Percentiles rank a stretch among this genome's conserved stretches.
Evolutionary conservation across 305 asterid species (phyloP).

Genomic region (Fraxinus nigra): DNA sequence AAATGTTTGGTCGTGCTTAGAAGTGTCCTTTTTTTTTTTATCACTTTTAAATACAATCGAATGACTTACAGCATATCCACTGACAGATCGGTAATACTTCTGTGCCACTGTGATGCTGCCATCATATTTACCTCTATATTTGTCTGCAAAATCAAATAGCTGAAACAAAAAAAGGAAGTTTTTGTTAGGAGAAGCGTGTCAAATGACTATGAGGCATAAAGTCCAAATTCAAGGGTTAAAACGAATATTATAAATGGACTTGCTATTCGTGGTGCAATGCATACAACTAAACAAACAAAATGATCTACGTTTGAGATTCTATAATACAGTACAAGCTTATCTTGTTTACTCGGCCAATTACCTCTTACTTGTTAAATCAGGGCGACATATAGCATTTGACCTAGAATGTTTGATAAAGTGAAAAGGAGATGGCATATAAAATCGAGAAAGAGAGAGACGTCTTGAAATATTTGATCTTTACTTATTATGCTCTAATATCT

Average conservation of each 20-base stretch:
- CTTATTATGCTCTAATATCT: neutral
- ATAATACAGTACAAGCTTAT: neutral
- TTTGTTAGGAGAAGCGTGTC: conserved; percentile 22
- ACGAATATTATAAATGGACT: neutral
- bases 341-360: neutral
- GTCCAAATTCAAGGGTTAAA: neutral
- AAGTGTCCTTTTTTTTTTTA: neutral
- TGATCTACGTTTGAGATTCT: neutral
- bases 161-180: conserved; percentile 34
- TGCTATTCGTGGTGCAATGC: neutral
- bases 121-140: conserved; percentile 96
- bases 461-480: neutral
- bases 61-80: conserved; percentile 89
- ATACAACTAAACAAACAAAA: neutral
- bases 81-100: conserved; percentile 92
- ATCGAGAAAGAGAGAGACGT: neutral
- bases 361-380: neutral
- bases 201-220: conserved; percentile 8
- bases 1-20: neutral
- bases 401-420: conserved; percentile 8
- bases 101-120: conserved; percentile 84
- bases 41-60: neutral
- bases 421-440: neutral
- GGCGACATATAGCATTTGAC: conserved; percentile 28
- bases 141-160: conserved; percentile 94